Evolutionary conservation across 1,139 yeast genomes (phyloP).

Genomic region (Yamadazyma aaseri): DNA sequence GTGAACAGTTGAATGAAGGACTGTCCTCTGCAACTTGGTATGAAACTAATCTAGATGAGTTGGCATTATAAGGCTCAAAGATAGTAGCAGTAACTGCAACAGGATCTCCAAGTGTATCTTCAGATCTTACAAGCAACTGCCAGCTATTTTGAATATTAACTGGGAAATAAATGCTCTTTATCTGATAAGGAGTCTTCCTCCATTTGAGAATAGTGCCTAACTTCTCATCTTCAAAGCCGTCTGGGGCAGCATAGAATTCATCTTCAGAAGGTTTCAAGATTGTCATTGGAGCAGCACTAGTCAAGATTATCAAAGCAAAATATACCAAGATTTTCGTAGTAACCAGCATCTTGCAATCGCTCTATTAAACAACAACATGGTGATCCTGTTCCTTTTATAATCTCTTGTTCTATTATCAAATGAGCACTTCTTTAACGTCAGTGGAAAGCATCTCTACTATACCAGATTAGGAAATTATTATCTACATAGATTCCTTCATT

Average conservation of each 20-base stretch:
- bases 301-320: conserved; percentile 4
- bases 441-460: too few species aligned
- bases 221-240: conserved; percentile 18
- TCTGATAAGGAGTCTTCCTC: conserved; percentile 22
- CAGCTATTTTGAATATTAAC: conserved; percentile 26
- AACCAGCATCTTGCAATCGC: too few species aligned
- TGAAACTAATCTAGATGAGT: conserved; percentile 27
- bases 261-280: conserved; percentile 17
- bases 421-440: too few species aligned
- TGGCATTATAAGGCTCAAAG: conserved; percentile 31
- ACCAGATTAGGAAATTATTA: too few species aligned
- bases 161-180: conserved; percentile 17
- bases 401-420: too few species aligned
- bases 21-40: conserved; percentile 37
- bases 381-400: too few species aligned
- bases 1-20: conserved; percentile 28
- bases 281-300: conserved; percentile 7
- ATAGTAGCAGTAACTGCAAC: conserved; percentile 32
- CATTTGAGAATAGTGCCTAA: conserved; percentile 22
- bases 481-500: too few species aligned
- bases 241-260: conserved; percentile 22
- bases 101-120: conserved; percentile 29
- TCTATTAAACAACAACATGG: too few species aligned
- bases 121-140: conserved; percentile 33
- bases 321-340: too few species aligned